Evolutionary conservation across 352 stramenopile species (phyloP), one percentile per base, ranked within the genome.

Genomic region (Pythium monospermum): DNA sequence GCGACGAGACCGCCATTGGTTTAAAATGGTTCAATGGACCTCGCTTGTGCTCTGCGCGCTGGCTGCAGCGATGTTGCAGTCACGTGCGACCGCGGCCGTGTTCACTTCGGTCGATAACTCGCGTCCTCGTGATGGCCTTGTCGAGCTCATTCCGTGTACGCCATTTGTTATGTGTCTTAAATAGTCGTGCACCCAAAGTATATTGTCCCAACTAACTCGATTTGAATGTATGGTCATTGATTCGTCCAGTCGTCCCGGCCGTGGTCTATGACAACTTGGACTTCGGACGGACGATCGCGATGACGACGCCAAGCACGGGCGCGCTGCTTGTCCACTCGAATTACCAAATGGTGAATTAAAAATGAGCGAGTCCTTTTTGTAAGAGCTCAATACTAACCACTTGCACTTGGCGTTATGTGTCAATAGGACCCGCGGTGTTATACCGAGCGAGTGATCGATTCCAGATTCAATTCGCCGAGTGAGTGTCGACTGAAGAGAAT

Each of bases 231-330:
- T 40, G 21, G 11, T 49, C 7, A 18, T 52, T 3, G 23, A 16
- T 40, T 39, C 13, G 18, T 27, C 0, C 50, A 85, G 73, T 85
- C 48, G 49, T 76, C 16, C 73, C 73, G 19, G 65, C 60, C 5
- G 64, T 76, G 19, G 56, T 59, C 27, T 85, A 82, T 50, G 74
- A 82, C 13, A 85, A 77, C 40, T 37, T 85, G 7, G 74, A 85
- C 52, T 68, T 68, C 6, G 68, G 41, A 6, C 66, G 70, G 35
- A 71, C 54, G 3, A 49, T 61, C 10, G 60, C 68, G 18, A 43
- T 85, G 6, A 59, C 65, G 49, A 69, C 70, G 21, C 71, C 71
- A 15, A 72, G 64, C 38, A 31, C 57, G 18, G 74, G 74, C 22
- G 49, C 73, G 19, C 54, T 85, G 33, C 62, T 83, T 31, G 61